Base-by-base conservation (phyloP, 2,329 filamentous ascomycete genomes). In the Zasmidium cellare region DNA sequence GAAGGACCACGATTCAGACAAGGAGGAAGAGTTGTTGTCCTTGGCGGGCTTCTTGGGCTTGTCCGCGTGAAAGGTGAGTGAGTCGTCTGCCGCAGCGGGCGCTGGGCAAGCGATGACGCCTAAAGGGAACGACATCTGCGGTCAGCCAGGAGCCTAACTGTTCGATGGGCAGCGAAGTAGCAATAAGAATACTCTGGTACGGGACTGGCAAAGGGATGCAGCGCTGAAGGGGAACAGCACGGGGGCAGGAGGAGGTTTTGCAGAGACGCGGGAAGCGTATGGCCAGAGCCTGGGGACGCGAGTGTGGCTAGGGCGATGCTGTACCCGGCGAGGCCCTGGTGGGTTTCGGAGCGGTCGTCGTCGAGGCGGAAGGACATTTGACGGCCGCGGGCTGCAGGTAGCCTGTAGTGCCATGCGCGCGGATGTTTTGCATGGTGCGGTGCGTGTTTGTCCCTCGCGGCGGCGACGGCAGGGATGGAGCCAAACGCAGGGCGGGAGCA, bases 101-200 rank as follows among this genome's bases (percentile, higher is more conserved):
- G 62, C 62, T 58, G 64, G 60, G 53, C 57, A 62, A 41, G 62
- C 64, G 55, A 66, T 60, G 28, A 59, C 55, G 14, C 64, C 64
- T 66, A 64, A 53, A 55, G 63, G 59, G 53, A 63, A 60, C 58
- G 61, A 63, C 59, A 66, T 65, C 56, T 66, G 59, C 50, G 64
- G 65, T 64, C 63, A 68, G 61, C 63, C 51, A 46, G 64, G 54
- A 51, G 61, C 58, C 46, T 46, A 60, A 53, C 60, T 62, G 63
- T 57, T 58, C 58, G 46, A 46, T 49, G 59, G 50, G 48, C 47
- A 49, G 57, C 25, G 44, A 61, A 53, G 51, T 55, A 55, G 54
- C 56, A 61, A 59, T 56, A 63, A 55, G 51, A 51, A 61, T 58
- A 55, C 53, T 38, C 52, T 59, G 60, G 56, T 57, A 58, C 56